phyloP scores from a whole-genome alignment of 169 alveolate genomes.

The Plasmodium chabaudi region DNA sequence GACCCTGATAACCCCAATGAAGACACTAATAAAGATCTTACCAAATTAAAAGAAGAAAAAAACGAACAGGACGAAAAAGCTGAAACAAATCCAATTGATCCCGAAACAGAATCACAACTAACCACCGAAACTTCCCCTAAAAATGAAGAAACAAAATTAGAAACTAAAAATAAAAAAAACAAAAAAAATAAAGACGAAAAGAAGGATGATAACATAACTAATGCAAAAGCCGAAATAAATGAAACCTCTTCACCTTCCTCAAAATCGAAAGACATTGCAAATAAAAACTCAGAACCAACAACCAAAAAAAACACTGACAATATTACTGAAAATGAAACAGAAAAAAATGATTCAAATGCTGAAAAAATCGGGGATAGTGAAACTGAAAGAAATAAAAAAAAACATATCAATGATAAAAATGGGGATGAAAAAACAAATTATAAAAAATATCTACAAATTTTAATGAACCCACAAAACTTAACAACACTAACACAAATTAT shows the following conservation, averaged over 20 bases:
- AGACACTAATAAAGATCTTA: neutral
- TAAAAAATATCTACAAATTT: constrained; percentile 33
- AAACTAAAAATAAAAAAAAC: too few species aligned
- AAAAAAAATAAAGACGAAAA: too few species aligned
- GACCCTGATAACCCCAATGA: neutral
- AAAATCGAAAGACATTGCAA: too few species aligned
- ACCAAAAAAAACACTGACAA: too few species aligned
- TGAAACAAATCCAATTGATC: too few species aligned
- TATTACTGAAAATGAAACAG: neutral
- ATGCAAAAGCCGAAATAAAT: too few species aligned
- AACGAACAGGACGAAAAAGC: neutral
- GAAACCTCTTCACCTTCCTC: too few species aligned
- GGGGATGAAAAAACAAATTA: neutral
- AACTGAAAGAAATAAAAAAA: constrained; percentile 16
- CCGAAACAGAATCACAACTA: too few species aligned
- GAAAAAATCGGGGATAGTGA: constrained; percentile 6
- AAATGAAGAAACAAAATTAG: too few species aligned
- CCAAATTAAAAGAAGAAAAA: neutral
- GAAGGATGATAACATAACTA: too few species aligned
- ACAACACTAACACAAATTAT: constrained; percentile 74
- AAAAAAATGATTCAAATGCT: neutral
- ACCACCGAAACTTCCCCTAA: too few species aligned
- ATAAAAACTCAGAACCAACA: too few species aligned
- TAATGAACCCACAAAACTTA: constrained; percentile 52
- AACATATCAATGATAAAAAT: constrained; percentile 1